Evolutionary conservation across 148 eudicot genomes (phyloP), one percentile per base, ranked within the genome.

Genomic region (Spergularia bocconei): DNA sequence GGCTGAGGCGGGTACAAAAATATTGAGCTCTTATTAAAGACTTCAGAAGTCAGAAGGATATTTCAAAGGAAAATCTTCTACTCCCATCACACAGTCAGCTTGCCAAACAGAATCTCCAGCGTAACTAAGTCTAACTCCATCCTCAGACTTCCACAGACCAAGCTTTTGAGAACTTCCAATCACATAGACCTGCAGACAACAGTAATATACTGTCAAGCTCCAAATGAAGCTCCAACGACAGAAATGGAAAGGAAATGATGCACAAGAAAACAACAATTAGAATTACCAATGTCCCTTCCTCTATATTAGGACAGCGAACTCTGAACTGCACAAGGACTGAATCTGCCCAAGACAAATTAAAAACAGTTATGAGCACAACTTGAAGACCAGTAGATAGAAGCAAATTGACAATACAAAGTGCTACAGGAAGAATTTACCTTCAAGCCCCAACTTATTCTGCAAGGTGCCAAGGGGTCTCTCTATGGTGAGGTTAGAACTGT

Each of bases 41-140:
- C 69, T 19, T 44, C 10, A 9, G 48, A 44, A 9, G 16, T 39
- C n/a, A 55, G 78, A 88, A 91, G 97, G 98, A 93, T 93, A 94
- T 91, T 87, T 90, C 82, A 94, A 66, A 60, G 98, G 97, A 55
- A 94, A 90, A 73, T 91, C 98, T 55, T 83, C 85, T 79, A 84
- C 89, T 65, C 63, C 80, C 82, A 94, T 77, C 78, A 86, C 78
- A 81, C 93, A 85, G 63, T 87, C 93, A 54, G 88, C 96, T 71
- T 88, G 86, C 97, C 97, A 94, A 67, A 88, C 71, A 15, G 96
- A 91, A 41, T 94, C 97, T 69, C 98, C 97, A 59, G 89, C 88
- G 73, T 90, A 90, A 69, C 77, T 82, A 75, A 94, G 96, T 76
- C 86, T 86, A 77, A 94, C 88, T 62, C 88, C 89, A 75, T 82